phyloP scores from a whole-genome alignment of 176 grass and related monocot genomes.

The Urochloa ruziziensis region DNA sequence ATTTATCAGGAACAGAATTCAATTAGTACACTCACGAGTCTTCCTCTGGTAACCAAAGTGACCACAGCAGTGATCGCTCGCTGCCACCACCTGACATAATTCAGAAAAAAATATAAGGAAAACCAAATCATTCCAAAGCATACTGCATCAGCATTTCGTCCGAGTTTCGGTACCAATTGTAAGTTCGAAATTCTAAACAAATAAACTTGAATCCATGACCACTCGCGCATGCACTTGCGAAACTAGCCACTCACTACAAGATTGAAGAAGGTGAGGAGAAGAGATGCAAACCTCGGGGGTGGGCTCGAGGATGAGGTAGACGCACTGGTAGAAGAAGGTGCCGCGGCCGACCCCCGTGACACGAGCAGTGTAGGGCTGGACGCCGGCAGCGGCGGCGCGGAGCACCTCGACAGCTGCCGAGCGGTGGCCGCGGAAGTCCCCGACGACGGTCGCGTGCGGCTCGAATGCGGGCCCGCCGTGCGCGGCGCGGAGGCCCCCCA shows the following conservation, averaged over 20 bases:
- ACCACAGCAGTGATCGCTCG: conserved; percentile 58
- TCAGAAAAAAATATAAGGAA: background rate
- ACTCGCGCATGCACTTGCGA: background rate
- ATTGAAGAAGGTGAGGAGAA: background rate
- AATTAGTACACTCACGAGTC: conserved; percentile 44
- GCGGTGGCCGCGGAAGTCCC: conserved; percentile 52
- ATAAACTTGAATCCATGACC: background rate
- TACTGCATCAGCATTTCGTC: background rate
- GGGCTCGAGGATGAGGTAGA: conserved; percentile 85
- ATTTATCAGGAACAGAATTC: conserved; percentile 1
- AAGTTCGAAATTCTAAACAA: background rate
- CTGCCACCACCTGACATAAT: conserved; percentile 54
- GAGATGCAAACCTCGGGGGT: conserved; percentile 49
- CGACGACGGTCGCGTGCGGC: conserved; percentile 89
- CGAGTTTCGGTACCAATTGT: background rate
- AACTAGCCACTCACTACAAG: background rate
- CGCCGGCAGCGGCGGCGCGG: conserved; percentile 41
- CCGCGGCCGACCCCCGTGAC: conserved; percentile 53
- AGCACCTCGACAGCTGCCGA: conserved; percentile 51
- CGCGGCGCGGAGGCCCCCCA: conserved; percentile 74
- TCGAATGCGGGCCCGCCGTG: conserved; percentile 71
- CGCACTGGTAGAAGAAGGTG: conserved; percentile 86
- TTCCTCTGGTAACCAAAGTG: conserved; percentile 69
- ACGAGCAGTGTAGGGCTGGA: conserved; percentile 60
- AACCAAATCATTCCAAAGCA: background rate